Conservation (phyloP, 192 early-diverging fungal genomes). For the Spinellus fusiger region DNA sequence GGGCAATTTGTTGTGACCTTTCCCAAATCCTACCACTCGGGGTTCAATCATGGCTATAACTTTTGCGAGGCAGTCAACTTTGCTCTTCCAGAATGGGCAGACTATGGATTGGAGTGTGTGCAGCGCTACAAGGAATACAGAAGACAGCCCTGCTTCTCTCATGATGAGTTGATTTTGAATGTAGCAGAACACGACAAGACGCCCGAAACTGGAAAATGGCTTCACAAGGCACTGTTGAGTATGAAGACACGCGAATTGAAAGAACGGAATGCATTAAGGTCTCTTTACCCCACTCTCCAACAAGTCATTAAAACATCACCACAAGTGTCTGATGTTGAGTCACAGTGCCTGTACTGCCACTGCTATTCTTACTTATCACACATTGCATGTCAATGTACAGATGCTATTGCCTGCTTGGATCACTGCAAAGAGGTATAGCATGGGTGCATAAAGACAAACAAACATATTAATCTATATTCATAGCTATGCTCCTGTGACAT, state of each 20-base stretch:
- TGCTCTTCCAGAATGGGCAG: constrained; percentile 88
- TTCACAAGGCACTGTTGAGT: constrained; percentile 39
- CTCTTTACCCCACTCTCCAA: constrained; percentile 27
- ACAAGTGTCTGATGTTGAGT: constrained; percentile 38
- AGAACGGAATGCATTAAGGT: constrained; percentile 37
- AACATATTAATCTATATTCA: neutral
- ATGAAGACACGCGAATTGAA: constrained; percentile 50
- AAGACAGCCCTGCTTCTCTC: constrained; percentile 87
- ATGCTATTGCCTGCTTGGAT: constrained; percentile 57
- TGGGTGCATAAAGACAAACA: neutral
- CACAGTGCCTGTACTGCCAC: constrained; percentile 67
- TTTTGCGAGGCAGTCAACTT: constrained; percentile 97
- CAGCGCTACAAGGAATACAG: constrained; percentile 72
- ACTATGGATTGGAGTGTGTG: constrained; percentile 73
- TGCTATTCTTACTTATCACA: constrained; percentile 67
- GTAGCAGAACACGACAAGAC: constrained; percentile 39
- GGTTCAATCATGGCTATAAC: constrained; percentile 98
- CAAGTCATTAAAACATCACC: constrained; percentile 17
- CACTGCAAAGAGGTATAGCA: constrained; percentile 46
- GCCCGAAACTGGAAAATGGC: constrained; percentile 35
- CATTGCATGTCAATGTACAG: constrained; percentile 52
- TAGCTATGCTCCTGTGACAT: constrained; percentile 34
- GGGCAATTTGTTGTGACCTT: constrained; percentile 94
- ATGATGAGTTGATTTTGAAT: constrained; percentile 84
- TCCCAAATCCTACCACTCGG: constrained; percentile 90